A percentile compares a stretch with the other conserved stretches of the same genome.
Conservation (phyloP, 495 filamentous ascomycete species). For the Penicillium salamii region DNA sequence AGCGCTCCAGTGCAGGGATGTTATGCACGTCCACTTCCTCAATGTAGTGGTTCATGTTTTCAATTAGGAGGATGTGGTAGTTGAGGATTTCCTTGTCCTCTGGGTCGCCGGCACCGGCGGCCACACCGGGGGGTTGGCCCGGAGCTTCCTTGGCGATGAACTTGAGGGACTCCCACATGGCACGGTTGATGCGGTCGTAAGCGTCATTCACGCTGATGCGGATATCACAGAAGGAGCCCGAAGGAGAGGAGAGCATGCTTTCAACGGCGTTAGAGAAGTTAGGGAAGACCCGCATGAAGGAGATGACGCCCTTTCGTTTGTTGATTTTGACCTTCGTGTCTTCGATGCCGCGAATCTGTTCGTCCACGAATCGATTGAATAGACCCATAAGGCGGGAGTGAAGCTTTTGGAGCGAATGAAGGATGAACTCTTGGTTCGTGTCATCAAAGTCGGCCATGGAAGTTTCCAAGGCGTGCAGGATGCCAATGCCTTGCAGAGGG, state of each 20-base stretch:
- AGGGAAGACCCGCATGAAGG: constrained; percentile 90
- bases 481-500: constrained; percentile 87
- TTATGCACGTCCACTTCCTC: constrained; percentile 81
- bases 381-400: constrained; percentile 70
- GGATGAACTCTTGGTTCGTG: constrained; percentile 87
- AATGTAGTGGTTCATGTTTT: constrained; percentile 97
- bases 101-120: constrained; percentile 60
- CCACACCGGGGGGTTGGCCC: constrained; percentile 44
- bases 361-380: constrained; percentile 88
- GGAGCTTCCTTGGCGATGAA: constrained; percentile 94
- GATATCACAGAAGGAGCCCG: constrained; percentile 58
- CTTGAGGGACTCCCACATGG: constrained; percentile 95
- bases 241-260: constrained; percentile 64
- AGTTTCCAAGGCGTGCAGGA: constrained; percentile 75
- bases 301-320: constrained; percentile 94
- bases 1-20: constrained; percentile 74
- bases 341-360: constrained; percentile 92
- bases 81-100: constrained; percentile 96
- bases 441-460: constrained; percentile 75
- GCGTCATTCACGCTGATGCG: constrained; percentile 79
- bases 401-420: constrained; percentile 72
- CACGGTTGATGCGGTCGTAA: constrained; percentile 84
- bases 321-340: constrained; percentile 99
- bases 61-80: constrained; percentile 93
- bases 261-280: constrained; percentile 77